A percentile compares a stretch with the other conserved stretches of the same genome.
These are phyloP conservation scores for Leccinellum rugosiceps DNA, from an alignment of 768 basidiomycete genomes.

Conservation along the genomic window DNA sequence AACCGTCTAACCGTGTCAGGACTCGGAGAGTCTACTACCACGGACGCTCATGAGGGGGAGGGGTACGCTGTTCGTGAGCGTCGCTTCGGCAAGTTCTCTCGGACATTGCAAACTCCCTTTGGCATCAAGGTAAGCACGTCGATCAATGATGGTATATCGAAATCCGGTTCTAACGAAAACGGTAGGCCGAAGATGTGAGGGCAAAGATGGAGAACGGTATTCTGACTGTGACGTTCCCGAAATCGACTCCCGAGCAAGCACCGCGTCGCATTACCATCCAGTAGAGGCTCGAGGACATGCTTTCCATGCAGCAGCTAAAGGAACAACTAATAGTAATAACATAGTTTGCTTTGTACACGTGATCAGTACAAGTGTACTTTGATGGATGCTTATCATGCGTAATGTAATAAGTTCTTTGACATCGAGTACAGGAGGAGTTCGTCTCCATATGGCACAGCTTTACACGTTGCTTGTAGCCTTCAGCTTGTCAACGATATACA, in stretches of 20 bases:
- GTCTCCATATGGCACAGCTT: no score
- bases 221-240: slow-evolving; percentile 45
- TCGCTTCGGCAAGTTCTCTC: slow-evolving; percentile 40
- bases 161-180: neutral
- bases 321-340: no score
- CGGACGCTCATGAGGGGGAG: slow-evolving; percentile 32
- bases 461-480: no score
- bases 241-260: slow-evolving; percentile 34
- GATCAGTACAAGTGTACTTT: no score
- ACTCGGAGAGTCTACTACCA: slow-evolving; percentile 37
- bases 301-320: neutral
- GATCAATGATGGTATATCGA: neutral
- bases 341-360: no score
- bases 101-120: slow-evolving; percentile 40
- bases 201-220: slow-evolving; percentile 45
- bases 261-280: slow-evolving; percentile 38
- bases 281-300: neutral
- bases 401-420: no score
- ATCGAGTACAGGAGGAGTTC: no score
- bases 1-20: slow-evolving; percentile 45
- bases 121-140: slow-evolving; percentile 39
- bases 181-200: slow-evolving; percentile 41
- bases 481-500: no score
- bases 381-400: no score
- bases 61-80: slow-evolving; percentile 46